Evolutionary conservation across 2,329 filamentous ascomycete species (phyloP), one percentile per base, ranked within the genome.

Genomic region (Cordyceps cateniannulata): DNA sequence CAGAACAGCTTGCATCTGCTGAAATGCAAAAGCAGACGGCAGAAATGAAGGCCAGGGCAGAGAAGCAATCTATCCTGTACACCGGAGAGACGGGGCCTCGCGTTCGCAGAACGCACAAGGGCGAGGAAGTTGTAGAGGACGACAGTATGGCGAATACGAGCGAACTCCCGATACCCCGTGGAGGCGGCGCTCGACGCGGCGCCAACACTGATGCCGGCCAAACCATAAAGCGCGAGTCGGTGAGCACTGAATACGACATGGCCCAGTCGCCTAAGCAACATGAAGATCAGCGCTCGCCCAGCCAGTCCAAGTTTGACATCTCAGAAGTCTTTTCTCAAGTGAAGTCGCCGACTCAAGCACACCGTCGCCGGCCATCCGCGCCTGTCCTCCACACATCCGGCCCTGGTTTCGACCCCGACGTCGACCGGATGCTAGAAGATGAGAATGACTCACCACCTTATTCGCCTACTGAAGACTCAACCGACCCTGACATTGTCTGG

Each of bases 71-170:
- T 50, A 93, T 95, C 51, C 82, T 96, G 38, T 86, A 93, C 62
- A 84, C 91, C 16, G 85, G 90, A 22, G 85, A 89, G 20, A 72
- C 73, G 1, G 82, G 85, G 53, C 91, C 93, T 4, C 86, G 92
- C 3, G 87, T 97, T 61, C 85, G 92, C 68, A 86, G 90, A 66
- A 97, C 93, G 2, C 93, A 98, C 77, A 98, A 98, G 73, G 95
- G 95, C 14, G 93, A 97, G 62, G 95, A 98, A 71, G 74, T 96
- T 18, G 82, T 98, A 18, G 92, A 93, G 63, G 86, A 89, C 50
- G 91, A 96, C 38, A 80, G 75, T n/a, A 62, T 65, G 20, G 54
- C 62, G 2, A 60, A 58, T 44, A 62, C 42, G 8, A 70, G 67
- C 14, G 71, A 69, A 40, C 73, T 70, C 20, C 73, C 74, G 25